Evolutionary conservation across 768 basidiomycete genomes (phyloP).

Genomic region (Lactarius sanguifluus): DNA sequence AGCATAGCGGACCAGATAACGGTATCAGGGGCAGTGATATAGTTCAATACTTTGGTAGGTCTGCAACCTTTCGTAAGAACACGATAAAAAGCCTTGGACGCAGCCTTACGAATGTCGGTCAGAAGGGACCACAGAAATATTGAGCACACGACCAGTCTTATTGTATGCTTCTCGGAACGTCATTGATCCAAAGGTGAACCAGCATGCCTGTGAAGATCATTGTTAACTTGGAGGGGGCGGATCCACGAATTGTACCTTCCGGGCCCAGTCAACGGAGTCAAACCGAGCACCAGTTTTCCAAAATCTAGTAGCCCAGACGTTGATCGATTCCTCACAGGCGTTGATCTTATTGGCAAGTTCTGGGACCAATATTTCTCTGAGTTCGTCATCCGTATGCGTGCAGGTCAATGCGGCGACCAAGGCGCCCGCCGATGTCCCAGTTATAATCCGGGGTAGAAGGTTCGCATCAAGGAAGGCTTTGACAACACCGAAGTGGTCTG

Average conservation of each 20-base stretch:
- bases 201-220: slow-evolving; percentile 55
- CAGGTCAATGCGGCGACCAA: slow-evolving; percentile 74
- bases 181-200: slow-evolving; percentile 90
- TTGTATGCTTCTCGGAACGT: slow-evolving; percentile 96
- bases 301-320: slow-evolving; percentile 68
- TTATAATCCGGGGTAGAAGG: slow-evolving; percentile 86
- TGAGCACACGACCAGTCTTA: slow-evolving; percentile 88
- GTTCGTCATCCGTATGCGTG: slow-evolving; percentile 86
- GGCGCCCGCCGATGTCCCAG: slow-evolving; percentile 93
- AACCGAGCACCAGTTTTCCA: slow-evolving; percentile 93
- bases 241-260: slow-evolving; percentile 56
- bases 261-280: slow-evolving; percentile 86
- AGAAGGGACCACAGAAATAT: slow-evolving; percentile 89
- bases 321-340: slow-evolving; percentile 75
- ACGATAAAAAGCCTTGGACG: not conserved
- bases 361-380: slow-evolving; percentile 74
- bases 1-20: slow-evolving; percentile 79
- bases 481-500: slow-evolving; percentile 88
- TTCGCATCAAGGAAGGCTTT: slow-evolving; percentile 88
- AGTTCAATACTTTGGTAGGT: slow-evolving; percentile 94
- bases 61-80: slow-evolving; percentile 41
- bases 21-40: slow-evolving; percentile 93
- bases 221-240: not conserved
- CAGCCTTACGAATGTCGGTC: slow-evolving; percentile 75
- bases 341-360: slow-evolving; percentile 81